Base-by-base conservation (phyloP, 176 grass and related monocot species). In the Rhynchospora breviuscula region DNA sequence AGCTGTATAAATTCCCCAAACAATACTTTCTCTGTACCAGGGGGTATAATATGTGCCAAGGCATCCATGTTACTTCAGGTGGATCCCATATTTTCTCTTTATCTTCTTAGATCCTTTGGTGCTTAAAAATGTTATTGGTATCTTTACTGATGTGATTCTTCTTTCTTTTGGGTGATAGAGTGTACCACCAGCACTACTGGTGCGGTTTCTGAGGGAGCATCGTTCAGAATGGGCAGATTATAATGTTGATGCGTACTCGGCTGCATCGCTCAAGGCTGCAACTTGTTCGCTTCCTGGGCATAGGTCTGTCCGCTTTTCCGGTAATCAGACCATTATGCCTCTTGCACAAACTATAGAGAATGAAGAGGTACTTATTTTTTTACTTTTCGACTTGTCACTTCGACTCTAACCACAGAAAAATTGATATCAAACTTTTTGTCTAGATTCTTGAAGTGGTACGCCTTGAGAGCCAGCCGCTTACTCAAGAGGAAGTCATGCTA, bases 181-280 rank as follows among this genome's bases (percentile, higher is more conserved):
- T 87, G 97, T 99, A 67, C 91, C 97, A 63, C 93, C 97, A 63
- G 93, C 91, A 54, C 89, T 92, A 80, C 81, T 99, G 79, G 88
- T 99, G 87, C 85, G 83, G 3, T 96, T 93, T 82, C 57, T 99
- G 58, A 96, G 97, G 88, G 91, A 96, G 70, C 97, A 99, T 85
- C 91, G 97, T 13, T 99, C 97, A 52, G 91, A 99, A 83, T 99
- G 97, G 97, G 97, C 93, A 54, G 97, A 99, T 90, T 99, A 96
- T 84, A 92, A 89, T 85, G 83, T 99, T 1, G 97, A 99, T 88
- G 89, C 91, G 9, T 99, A 99, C 89, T 99, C 85, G 22, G 91
- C 97, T 53, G 88, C 88, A 84, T 83, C 91, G 5, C 63, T 96
- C 7, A 99, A 96, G 82, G 60, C 91, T 2, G 86, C 84, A 15